Conservation (phyloP, 1,139 yeast genomes). For the Pneumocystis carinii region DNA sequence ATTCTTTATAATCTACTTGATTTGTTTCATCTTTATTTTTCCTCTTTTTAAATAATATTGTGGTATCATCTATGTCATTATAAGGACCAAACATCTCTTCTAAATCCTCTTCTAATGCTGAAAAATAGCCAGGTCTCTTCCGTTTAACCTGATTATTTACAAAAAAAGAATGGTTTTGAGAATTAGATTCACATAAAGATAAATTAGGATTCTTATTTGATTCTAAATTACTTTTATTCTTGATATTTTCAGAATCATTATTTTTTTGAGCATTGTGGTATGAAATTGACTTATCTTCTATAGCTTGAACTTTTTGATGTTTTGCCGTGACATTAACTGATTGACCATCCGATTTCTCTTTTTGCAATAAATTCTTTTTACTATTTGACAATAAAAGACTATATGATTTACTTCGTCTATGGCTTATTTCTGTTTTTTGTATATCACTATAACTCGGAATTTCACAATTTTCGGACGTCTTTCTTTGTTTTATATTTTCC, state of each 20-base stretch:
- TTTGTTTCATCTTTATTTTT: neutral
- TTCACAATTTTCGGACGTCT: neutral
- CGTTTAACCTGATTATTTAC: neutral
- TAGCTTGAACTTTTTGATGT: neutral
- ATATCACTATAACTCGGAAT: neutral
- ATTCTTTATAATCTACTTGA: neutral
- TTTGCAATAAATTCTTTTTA: neutral
- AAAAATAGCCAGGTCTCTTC: slow-evolving; percentile 11
- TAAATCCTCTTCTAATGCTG: slow-evolving; percentile 12
- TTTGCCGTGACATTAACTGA: neutral
- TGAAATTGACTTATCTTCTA: neutral
- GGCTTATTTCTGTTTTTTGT: neutral
- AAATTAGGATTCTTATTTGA: neutral
- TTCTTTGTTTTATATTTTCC: neutral
- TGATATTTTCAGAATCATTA: neutral
- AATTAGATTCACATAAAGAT: neutral
- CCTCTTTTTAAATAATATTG: neutral
- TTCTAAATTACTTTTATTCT: neutral
- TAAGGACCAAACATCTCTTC: slow-evolving; percentile 12
- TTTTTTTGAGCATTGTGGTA: neutral
- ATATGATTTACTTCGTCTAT: neutral
- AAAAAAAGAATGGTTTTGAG: neutral
- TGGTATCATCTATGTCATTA: slow-evolving; percentile 4
- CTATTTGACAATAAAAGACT: neutral
- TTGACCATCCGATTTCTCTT: neutral